Evolutionary conservation across 169 alveolate genomes (phyloP).

Genomic region (Babesia ovata): DNA sequence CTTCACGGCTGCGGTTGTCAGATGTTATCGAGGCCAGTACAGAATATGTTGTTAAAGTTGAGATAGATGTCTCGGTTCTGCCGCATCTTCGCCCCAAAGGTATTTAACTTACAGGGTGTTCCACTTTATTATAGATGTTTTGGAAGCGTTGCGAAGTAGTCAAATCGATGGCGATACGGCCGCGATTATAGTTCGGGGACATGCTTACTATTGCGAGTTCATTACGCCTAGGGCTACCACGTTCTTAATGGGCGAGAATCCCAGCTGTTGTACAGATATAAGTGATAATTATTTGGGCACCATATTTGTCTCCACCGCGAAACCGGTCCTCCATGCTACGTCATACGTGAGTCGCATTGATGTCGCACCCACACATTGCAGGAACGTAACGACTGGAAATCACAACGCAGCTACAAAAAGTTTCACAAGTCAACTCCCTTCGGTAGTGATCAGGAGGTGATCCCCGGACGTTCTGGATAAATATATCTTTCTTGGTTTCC

Average conservation of each 20-base stretch:
- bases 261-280: constrained; percentile 13
- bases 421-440: constrained; percentile 17
- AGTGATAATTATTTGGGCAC: constrained; percentile 41
- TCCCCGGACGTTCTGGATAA: neutral
- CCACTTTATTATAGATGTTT: neutral
- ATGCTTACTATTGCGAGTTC: constrained; percentile 17
- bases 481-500: too few relatives aligned
- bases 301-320: constrained; percentile 23
- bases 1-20: constrained; percentile 7
- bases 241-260: constrained; percentile 33
- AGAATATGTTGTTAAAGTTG: constrained; percentile 38
- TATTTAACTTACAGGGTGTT: neutral
- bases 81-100: constrained; percentile 40
- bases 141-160: constrained; percentile 4
- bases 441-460: constrained; percentile 9
- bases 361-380: neutral
- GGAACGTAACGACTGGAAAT: constrained; percentile 2
- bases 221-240: constrained; percentile 18
- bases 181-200: constrained; percentile 2
- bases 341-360: constrained; percentile 3
- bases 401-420: constrained; percentile 11
- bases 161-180: constrained; percentile 20
- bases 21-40: neutral
- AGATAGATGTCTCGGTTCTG: constrained; percentile 42
- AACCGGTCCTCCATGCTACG: neutral